phyloP scores from a whole-genome alignment of 768 basidiomycete species.

The Mycena indigotica region DNA sequence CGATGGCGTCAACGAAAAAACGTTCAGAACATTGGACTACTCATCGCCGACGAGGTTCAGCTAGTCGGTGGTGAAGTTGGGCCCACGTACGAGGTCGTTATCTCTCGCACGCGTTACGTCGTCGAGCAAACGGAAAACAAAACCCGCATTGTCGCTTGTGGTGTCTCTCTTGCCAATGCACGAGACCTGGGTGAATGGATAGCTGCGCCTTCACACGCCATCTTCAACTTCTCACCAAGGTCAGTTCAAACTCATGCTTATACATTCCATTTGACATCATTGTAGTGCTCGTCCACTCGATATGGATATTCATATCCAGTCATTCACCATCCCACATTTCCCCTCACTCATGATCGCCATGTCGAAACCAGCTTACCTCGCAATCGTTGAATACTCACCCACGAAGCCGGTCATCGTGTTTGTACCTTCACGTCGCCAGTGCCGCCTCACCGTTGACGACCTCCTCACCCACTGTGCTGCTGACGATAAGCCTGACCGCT shows the following conservation, averaged over 20 bases:
- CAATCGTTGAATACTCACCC: slow-evolving; percentile 84
- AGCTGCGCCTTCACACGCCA: slow-evolving; percentile 87
- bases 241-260: slow-evolving; percentile 32
- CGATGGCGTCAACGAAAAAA: slow-evolving; percentile 98
- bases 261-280: slow-evolving; percentile 5
- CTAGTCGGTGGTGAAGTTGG: slow-evolving; percentile 94
- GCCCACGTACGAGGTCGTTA: slow-evolving; percentile 93
- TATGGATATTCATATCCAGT: slow-evolving; percentile 96
- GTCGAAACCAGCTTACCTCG: slow-evolving; percentile 97
- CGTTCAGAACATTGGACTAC: slow-evolving; percentile 87
- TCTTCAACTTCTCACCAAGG: slow-evolving; percentile 98
- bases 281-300: slow-evolving; percentile 90
- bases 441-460: slow-evolving; percentile 91
- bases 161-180: slow-evolving; percentile 94
- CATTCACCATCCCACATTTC: slow-evolving; percentile 96
- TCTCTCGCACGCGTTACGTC: slow-evolving; percentile 96
- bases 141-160: slow-evolving; percentile 92
- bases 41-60: slow-evolving; percentile 96
- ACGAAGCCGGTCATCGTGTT: slow-evolving; percentile 89
- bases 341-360: slow-evolving; percentile 98
- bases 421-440: slow-evolving; percentile 91
- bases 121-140: slow-evolving; percentile 91
- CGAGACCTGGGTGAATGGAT: slow-evolving; percentile 98
- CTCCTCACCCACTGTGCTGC: slow-evolving; percentile 85
- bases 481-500: slow-evolving; percentile 80